A percentile compares a stretch with the other conserved stretches of the same genome.
These are phyloP conservation scores for Obelidium mucronatum DNA, from an alignment of 192 early-diverging fungal genomes.

Conservation along the genomic window DNA sequence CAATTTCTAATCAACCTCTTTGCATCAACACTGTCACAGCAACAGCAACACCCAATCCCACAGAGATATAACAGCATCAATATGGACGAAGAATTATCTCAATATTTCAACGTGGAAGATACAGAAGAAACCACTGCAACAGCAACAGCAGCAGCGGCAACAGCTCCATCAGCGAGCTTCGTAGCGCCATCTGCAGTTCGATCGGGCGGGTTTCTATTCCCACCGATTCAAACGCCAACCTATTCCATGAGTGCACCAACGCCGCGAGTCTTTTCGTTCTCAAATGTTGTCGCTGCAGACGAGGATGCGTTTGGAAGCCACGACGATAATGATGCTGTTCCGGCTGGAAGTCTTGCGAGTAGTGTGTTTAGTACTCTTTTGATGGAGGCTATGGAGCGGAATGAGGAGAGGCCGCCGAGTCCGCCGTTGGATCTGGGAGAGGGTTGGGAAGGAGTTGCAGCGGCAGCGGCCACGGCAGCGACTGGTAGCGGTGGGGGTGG, in stretches of 20 bases:
- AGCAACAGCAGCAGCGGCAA: too few relatives aligned
- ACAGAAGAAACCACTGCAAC: too few relatives aligned
- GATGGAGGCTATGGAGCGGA: constrained; percentile 33
- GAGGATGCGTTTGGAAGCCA: neutral
- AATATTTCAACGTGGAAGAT: constrained; percentile 16
- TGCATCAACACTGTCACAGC: too few relatives aligned
- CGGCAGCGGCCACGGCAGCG: neutral
- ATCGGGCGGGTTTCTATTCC: too few relatives aligned
- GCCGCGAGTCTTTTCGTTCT: constrained; percentile 5
- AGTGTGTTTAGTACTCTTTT: constrained; percentile 19
- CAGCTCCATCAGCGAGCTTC: too few relatives aligned
- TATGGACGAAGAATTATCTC: constrained; percentile 19
- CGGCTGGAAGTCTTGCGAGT: neutral
- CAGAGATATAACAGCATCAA: too few relatives aligned
- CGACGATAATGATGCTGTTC: neutral
- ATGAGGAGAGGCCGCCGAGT: constrained; percentile 7
- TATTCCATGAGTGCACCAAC: neutral
- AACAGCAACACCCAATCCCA: too few relatives aligned
- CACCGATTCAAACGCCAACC: neutral
- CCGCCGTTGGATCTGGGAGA: constrained; percentile 25
- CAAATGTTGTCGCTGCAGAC: neutral
- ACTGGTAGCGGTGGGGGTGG: neutral
- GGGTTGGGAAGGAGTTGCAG: neutral
- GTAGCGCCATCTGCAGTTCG: too few relatives aligned
- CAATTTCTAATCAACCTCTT: too few relatives aligned